Base-by-base conservation (phyloP, 495 filamentous ascomycete genomes). In the Massariosphaeria phaeospora region DNA sequence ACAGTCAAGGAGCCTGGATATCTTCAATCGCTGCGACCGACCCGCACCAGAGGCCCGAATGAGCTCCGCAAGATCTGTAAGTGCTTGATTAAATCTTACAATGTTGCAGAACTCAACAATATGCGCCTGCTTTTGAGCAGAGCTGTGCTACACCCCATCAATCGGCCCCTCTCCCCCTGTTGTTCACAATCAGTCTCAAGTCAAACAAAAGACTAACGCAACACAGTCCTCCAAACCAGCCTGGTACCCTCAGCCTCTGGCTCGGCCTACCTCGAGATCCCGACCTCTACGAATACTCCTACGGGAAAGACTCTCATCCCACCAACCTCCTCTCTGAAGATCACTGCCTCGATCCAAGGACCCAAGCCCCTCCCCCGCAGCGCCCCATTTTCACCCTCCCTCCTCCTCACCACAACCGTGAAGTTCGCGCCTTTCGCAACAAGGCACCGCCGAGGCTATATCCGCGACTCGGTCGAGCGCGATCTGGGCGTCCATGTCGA, bases 361-460 rank as follows among this genome's bases (percentile, higher is more conserved):
- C 93, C 93, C 11, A 83, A 88, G 46, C 88, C 93, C 7, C 81
- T 98, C 29, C 89, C 94, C 2, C 84, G 88, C 59, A 93, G 86
- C 24, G 87, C 87, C 21, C 81, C 86, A 11, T 98, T 94, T 75
- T 87, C 85, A 8, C 88, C 94, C 8, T 86, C 95, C 64, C 82
- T 96, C 25, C 84, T 95, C 44, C 78, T 98, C 38, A 89, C 86
- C 6, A 90, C 90, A 0, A 85, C 93, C 61, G 84, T 98, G 65
- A 97, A 96, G 71, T 97, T 93, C 64, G 91, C 94, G 0, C 90
- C 93, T 0, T 98, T 98, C 62, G 91, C 94, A 0, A 84, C 88
- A 0, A 80, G 79, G 13, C 80, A 84, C 64, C 78, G 93, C 25
- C 81, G 86, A 58, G 88, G 91, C 26, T 95, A 96, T 67, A 76